Evolutionary conservation across 163 green algal species (phyloP).

Genomic region (Prototheca wickerhamii): DNA sequence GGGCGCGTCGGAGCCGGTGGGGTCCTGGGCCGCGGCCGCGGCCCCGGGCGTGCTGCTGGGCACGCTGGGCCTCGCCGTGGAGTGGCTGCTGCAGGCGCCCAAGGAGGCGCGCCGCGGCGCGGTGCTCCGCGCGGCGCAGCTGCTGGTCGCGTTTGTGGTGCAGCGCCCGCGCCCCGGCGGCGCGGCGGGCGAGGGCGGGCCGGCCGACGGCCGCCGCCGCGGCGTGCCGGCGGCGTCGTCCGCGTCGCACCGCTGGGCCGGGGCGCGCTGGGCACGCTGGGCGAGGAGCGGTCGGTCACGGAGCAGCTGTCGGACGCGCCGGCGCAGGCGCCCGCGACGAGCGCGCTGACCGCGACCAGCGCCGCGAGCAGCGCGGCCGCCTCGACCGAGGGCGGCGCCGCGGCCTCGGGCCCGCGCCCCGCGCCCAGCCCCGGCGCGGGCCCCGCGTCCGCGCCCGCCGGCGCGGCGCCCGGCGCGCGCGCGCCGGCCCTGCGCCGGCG

Average conservation of each 20-base stretch:
- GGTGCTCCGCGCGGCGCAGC: constrained; percentile 17
- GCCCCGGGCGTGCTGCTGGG: constrained; percentile 4
- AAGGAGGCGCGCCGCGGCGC: constrained; percentile 13
- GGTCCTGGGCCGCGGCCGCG: not conserved
- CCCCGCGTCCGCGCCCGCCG: no score
- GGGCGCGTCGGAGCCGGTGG: not conserved
- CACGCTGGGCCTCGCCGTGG: constrained; percentile 22
- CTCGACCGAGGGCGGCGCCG: no score
- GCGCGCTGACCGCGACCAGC: no score
- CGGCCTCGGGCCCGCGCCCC: no score
- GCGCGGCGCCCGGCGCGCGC: no score
- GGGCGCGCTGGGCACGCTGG: not conserved
- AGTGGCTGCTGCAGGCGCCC: constrained; percentile 28
- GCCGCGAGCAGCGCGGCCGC: no score
- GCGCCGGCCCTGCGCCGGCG: no score
- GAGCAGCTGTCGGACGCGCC: not conserved
- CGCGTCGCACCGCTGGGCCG: not conserved
- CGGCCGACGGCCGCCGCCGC: not conserved
- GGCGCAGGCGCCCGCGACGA: not conserved
- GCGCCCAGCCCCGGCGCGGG: no score
- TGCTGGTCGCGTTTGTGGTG: constrained; percentile 20
- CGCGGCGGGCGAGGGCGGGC: not conserved
- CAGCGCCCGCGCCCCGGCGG: not conserved
- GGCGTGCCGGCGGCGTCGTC: not conserved
- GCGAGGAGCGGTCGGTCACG: not conserved